Evolutionary conservation across 805 yeast species (phyloP).

Genomic region (Candida nonsorbophila): DNA sequence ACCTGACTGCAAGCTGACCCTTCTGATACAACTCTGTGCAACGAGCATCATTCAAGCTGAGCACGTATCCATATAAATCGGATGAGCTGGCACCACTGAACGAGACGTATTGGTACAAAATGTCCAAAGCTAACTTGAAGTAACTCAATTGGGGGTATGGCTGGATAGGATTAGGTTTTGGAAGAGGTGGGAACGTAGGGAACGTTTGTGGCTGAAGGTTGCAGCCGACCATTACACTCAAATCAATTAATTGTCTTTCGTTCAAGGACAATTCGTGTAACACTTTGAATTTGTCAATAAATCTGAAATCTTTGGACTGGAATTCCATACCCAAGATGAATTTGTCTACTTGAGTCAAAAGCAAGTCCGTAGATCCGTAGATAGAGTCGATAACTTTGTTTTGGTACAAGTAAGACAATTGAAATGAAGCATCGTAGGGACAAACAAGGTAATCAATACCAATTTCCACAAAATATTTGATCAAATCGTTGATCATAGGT

Average conservation of each 20-base stretch:
- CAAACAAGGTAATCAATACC: constrained; percentile 67
- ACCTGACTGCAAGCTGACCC: constrained; percentile 65
- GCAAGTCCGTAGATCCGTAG: constrained; percentile 78
- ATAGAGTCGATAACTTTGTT: constrained; percentile 61
- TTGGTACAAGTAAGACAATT: constrained; percentile 65
- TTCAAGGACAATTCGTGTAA: constrained; percentile 55
- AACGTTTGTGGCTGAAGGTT: constrained; percentile 64
- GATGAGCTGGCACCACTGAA: constrained; percentile 15
- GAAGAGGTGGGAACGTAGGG: constrained; percentile 43
- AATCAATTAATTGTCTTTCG: constrained; percentile 68
- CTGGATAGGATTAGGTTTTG: constrained; percentile 34
- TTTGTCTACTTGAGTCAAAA: constrained; percentile 61
- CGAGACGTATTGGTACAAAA: constrained; percentile 27
- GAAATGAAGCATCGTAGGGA: constrained; percentile 78
- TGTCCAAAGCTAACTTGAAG: constrained; percentile 36
- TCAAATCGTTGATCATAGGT: constrained; percentile 50
- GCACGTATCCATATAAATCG: constrained; percentile 41
- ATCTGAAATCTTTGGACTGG: constrained; percentile 59
- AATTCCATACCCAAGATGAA: constrained; percentile 71
- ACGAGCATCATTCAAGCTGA: constrained; percentile 40
- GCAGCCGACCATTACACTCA: constrained; percentile 75
- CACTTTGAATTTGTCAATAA: constrained; percentile 53
- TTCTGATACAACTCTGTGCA: constrained; percentile 51
- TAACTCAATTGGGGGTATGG: constrained; percentile 36
- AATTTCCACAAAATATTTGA: constrained; percentile 50